A percentile compares a stretch with the other conserved stretches of the same genome.
phyloP scores from a whole-genome alignment of 306 rosid genomes.

The Hippophae gyantsensis region DNA sequence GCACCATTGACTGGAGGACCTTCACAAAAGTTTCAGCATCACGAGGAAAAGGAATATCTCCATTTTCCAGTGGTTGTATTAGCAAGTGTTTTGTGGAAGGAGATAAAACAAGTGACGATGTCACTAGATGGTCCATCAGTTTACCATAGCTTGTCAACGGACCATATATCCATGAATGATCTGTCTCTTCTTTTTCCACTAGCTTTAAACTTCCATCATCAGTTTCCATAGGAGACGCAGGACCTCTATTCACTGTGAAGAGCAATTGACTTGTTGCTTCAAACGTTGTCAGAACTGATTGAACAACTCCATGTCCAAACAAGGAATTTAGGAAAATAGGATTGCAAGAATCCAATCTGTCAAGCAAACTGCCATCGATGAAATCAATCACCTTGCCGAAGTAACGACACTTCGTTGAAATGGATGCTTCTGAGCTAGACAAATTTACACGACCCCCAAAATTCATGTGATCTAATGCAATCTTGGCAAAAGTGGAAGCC shows the following conservation, averaged over 20 bases:
- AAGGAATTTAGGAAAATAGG: conserved; percentile 78
- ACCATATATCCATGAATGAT: conserved; percentile 84
- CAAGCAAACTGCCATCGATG: conserved; percentile 71
- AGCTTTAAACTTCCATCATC: conserved; percentile 45
- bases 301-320: conserved; percentile 80
- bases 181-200: conserved; percentile 57
- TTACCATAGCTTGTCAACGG: conserved; percentile 89
- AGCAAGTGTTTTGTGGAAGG: conserved; percentile 80
- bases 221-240: conserved; percentile 93
- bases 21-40: conserved; percentile 90
- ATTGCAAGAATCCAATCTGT: conserved; percentile 85
- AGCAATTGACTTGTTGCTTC: conserved; percentile 94
- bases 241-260: conserved; percentile 60
- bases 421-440: conserved; percentile 51
- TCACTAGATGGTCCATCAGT: conserved; percentile 92
- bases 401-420: conserved; percentile 80
- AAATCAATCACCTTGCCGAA: conserved; percentile 90
- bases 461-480: conserved; percentile 75
- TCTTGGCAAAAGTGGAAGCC: conserved; percentile 71
- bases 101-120: conserved; percentile 72
- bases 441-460: conserved; percentile 55
- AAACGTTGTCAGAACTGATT: conserved; percentile 85
- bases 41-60: conserved; percentile 59
- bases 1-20: conserved; percentile 88
- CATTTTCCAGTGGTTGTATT: conserved; percentile 59